Evolutionary conservation across 2,329 filamentous ascomycete genomes (phyloP), one percentile per base, ranked within the genome.

Genomic region (Seiridium unicorne): DNA sequence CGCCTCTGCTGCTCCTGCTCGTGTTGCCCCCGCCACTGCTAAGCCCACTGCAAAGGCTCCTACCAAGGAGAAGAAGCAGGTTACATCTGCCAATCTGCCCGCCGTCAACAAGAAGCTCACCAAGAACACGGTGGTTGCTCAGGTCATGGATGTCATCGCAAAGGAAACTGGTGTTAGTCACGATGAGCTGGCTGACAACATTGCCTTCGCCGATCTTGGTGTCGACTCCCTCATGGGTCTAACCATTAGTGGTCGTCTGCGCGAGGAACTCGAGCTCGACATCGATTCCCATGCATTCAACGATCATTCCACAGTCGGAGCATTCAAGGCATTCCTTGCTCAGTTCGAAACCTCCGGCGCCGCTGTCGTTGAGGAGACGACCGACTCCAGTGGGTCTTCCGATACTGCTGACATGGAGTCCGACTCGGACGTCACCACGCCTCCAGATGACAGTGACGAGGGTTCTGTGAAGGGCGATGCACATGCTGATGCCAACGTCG

Each of bases 211-310:
- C 3, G 84, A 87, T 62, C 75, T 87, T 3, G 85, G 85, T 32
- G 81, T 86, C 13, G 85, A 88, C 67, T 87, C 85, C 1, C 76
- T 88, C n/a, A 84, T 88, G 75, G 79, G 82, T 1, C 72, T 88
- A 31, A 85, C 82, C 5, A 82, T 88, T 48, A 79, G 78, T 34
- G 84, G 82, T 32, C 79, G 82, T 34, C 78, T 88, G 55, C 81
- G 82, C 9, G 84, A 87, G 63, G 83, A 87, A 32, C 71, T 87
- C 3, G 82, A 85, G 38, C 70, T 87, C 6, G 79, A 85, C 55
- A 69, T 88, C 5, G 74, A 80, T 64, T 81, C 81, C 2, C 76
- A 82, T 56, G 78, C 80, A 0, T 84, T 86, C 63, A 77, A 83
- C 26, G 83, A 86, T 44, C 73, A 83, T 54, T 73, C 81, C 0